These are phyloP conservation scores for Termitomyces sp. DNA, from an alignment of 768 basidiomycete species.

Conservation along the genomic window DNA sequence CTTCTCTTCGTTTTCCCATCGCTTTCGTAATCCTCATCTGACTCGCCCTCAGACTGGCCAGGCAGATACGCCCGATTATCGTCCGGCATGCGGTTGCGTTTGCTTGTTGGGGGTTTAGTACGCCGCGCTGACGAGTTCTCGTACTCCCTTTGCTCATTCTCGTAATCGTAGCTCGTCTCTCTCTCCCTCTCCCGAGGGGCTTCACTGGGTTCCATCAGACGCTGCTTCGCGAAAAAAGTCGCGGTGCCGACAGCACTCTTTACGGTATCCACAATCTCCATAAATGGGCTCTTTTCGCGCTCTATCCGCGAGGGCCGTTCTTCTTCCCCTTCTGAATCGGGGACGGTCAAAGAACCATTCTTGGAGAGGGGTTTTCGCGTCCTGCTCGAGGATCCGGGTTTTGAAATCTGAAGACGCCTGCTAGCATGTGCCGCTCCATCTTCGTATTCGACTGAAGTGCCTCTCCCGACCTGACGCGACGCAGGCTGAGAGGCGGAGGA, in stretches of 20 bases:
- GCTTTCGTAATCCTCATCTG: conserved; percentile 53
- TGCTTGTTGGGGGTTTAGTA: conserved; percentile 27
- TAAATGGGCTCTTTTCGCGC: conserved; percentile 70
- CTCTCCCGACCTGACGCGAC: conserved; percentile 45
- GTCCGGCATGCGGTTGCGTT: conserved; percentile 60
- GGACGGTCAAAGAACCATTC: conserved; percentile 47
- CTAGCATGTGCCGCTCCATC: conserved; percentile 43
- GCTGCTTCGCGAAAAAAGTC: conserved; percentile 63
- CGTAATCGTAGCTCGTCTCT: conserved; percentile 71
- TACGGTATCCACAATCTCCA: conserved; percentile 54
- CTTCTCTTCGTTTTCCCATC: conserved; percentile 50
- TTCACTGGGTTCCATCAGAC: conserved; percentile 54
- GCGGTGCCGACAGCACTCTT: conserved; percentile 51
- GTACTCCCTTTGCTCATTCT: conserved; percentile 68
- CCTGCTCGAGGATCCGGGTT: conserved; percentile 21
- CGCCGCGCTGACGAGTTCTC: conserved; percentile 32
- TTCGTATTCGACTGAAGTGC: conserved; percentile 81
- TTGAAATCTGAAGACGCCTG: conserved; percentile 61
- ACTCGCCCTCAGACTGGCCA: conserved; percentile 58
- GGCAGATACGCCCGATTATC: conserved; percentile 87
- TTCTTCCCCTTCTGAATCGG: conserved; percentile 68
- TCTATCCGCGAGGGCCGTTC: conserved; percentile 27
- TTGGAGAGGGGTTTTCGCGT: conserved; percentile 53
- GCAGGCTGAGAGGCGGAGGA: conserved; percentile 51
- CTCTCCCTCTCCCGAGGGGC: conserved; percentile 25